Evolutionary conservation across 1,139 yeast genomes (phyloP), one percentile per base, ranked within the genome.

Genomic region (Geotrichum bryndzae): DNA sequence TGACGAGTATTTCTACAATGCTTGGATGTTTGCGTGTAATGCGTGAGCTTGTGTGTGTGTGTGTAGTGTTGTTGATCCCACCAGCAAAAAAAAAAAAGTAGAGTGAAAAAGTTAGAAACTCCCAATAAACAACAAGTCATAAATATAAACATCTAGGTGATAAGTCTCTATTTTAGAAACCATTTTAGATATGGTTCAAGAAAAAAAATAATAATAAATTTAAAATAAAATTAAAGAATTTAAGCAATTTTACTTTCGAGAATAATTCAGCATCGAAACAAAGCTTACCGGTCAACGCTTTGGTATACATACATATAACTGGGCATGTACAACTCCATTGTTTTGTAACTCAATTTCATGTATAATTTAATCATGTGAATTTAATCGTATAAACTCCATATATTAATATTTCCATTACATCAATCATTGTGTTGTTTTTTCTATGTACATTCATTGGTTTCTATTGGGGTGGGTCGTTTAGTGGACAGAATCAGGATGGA

Each of bases 401-500:
- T 18, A 41, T 41, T 41, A 38, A 38, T 13, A 38, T 41, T 18
- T 41, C 23, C 48, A 41, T 41, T 41, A 41, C 23, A 41, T 41
- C n/a, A 50, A n/a, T 22, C n/a, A n/a, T 29, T 50, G 22, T 5
- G 15, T n/a, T 50, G 13, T 50, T 50, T 50, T 25, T 50, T 50
- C 33, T 27, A 50, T 50, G n/a, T 50, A 50, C 53, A 25, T 3
- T 35, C 41, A 15, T 35, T 35, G 15, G n/a, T n/a, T 41, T 15
- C n/a, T 50, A 13, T 15, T 13, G 15, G 6, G 33, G 15, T 31
- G n/a, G 22, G 33, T 11, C 15, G 7, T 13, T 54, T 54, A 54
- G 45, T 54, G 54, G 23, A 50, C 29, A 38, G 50, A 82, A 64
- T 84, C 88, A 67, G 87, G 85, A 70, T 90, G 89, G 66, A 94